phyloP scores from a whole-genome alignment of 148 eudicot genomes.

The Nyssa sinensis region DNA sequence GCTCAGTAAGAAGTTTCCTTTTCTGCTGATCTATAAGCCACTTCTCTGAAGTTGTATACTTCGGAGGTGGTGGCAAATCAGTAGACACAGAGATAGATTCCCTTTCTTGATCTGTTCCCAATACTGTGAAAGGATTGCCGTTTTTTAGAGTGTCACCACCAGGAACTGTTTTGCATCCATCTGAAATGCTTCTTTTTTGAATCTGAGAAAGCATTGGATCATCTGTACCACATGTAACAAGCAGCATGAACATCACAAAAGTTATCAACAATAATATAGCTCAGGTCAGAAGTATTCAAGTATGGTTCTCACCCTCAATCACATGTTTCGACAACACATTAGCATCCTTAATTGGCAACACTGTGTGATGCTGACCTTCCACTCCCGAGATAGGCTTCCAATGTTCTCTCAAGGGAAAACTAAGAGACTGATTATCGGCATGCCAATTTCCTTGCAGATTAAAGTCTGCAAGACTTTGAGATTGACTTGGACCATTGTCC shows the following conservation, averaged over 20 bases:
- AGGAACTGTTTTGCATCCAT: slow-evolving; percentile 32
- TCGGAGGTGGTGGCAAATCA: slow-evolving; percentile 50
- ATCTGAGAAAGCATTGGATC: slow-evolving; percentile 24
- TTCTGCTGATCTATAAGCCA: slow-evolving; percentile 80
- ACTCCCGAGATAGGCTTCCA: slow-evolving; percentile 48
- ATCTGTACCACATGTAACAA: slow-evolving; percentile 24
- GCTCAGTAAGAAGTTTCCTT: slow-evolving; percentile 52
- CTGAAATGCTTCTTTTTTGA: slow-evolving; percentile 29
- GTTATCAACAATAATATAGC: slow-evolving; percentile 1
- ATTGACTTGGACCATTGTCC: slow-evolving; percentile 37
- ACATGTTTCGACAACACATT: slow-evolving; percentile 30
- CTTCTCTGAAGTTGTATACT: slow-evolving; percentile 69
- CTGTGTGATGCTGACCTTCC: slow-evolving; percentile 38
- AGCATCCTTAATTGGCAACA: slow-evolving; percentile 39
- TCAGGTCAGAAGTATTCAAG: background rate
- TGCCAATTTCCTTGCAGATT: slow-evolving; percentile 40
- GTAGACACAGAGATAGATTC: slow-evolving; percentile 36
- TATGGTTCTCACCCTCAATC: slow-evolving; percentile 38
- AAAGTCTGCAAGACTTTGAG: slow-evolving; percentile 35
- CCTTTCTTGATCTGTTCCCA: slow-evolving; percentile 51
- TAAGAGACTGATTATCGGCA: slow-evolving; percentile 39
- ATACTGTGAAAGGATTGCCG: slow-evolving; percentile 26
- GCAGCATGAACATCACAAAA: slow-evolving; percentile 20
- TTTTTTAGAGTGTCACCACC: slow-evolving; percentile 30
- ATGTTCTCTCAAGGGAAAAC: slow-evolving; percentile 29